Percentiles rank a stretch among this genome's conserved stretches.
phyloP scores from a whole-genome alignment of 345 rosid species.

The Brassica juncea region DNA sequence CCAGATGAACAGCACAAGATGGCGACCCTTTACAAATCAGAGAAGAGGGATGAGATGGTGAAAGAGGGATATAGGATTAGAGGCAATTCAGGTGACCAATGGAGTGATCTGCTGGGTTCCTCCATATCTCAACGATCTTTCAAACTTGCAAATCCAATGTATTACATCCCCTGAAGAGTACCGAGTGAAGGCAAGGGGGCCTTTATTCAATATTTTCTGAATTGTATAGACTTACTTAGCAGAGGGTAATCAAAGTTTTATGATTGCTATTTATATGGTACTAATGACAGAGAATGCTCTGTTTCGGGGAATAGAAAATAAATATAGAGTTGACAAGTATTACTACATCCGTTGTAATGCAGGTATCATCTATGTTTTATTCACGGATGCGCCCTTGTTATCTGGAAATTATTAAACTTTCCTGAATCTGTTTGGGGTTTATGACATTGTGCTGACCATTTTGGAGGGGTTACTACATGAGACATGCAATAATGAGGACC shows the following conservation, averaged over 20 bases:
- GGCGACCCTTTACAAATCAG: conserved; percentile 58
- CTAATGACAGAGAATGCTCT: background rate
- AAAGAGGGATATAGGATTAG: conserved; percentile 66
- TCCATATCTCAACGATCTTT: conserved; percentile 68
- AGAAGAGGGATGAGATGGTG: conserved; percentile 77
- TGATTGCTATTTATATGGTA: conserved; percentile 1
- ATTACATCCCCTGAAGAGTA: conserved; percentile 55
- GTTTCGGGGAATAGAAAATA: background rate
- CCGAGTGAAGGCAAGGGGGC: background rate
- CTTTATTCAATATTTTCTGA: background rate
- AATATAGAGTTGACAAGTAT: background rate
- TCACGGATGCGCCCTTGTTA: too few species aligned
- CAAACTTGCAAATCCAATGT: conserved; percentile 92
- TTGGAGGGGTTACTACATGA: too few species aligned
- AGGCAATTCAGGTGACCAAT: conserved; percentile 93
- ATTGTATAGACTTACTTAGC: conserved; percentile 12
- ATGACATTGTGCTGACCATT: too few species aligned
- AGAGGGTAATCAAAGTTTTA: conserved; percentile 24
- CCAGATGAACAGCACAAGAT: conserved; percentile 57
- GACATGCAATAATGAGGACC: too few species aligned
- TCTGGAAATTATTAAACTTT: too few species aligned
- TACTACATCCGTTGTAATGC: background rate
- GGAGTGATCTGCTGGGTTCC: conserved; percentile 84
- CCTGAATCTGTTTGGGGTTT: too few species aligned
- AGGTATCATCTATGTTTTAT: background rate